phyloP scores from a whole-genome alignment of 1,284 basidiomycete species.

The Sporisorium exsertum region DNA sequence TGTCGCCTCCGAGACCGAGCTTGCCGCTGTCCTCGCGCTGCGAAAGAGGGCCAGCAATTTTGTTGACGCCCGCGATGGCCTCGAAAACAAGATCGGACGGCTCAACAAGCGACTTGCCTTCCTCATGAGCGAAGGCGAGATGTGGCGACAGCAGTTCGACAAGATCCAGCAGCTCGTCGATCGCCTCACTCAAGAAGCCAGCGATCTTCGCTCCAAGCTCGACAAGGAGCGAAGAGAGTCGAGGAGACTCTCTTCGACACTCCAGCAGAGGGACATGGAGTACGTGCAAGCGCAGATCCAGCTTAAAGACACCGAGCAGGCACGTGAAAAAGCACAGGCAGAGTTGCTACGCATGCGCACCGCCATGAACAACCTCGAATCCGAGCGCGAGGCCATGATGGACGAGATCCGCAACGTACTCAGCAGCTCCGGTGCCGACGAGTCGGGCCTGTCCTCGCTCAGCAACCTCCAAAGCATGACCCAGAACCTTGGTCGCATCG shows the following conservation, averaged over 20 bases:
- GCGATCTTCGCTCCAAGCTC: constrained; percentile 82
- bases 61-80: constrained; percentile 78
- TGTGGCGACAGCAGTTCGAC: constrained; percentile 89
- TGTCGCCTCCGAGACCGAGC: constrained; percentile 57
- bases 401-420: constrained; percentile 65
- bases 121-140: constrained; percentile 87
- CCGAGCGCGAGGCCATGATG: constrained; percentile 65
- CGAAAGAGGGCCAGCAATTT: constrained; percentile 85
- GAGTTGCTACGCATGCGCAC: constrained; percentile 59
- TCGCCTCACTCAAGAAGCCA: constrained; percentile 82
- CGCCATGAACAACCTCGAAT: constrained; percentile 58
- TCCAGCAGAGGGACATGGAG: constrained; percentile 62
- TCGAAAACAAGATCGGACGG: constrained; percentile 81
- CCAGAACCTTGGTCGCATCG: constrained; percentile 22
- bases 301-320: constrained; percentile 61
- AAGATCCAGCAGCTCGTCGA: constrained; percentile 89
- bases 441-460: constrained; percentile 49
- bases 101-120: constrained; percentile 80
- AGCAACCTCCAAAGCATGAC: constrained; percentile 51
- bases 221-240: constrained; percentile 88
- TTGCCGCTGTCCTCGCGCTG: constrained; percentile 57
- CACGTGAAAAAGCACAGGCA: constrained; percentile 58
- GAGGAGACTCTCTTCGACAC: constrained; percentile 75
- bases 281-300: constrained; percentile 59
- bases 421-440: constrained; percentile 33